These are phyloP conservation scores for Mortierella sp. DNA, from an alignment of 371 early-diverging fungal genomes.

Conservation along the genomic window DNA sequence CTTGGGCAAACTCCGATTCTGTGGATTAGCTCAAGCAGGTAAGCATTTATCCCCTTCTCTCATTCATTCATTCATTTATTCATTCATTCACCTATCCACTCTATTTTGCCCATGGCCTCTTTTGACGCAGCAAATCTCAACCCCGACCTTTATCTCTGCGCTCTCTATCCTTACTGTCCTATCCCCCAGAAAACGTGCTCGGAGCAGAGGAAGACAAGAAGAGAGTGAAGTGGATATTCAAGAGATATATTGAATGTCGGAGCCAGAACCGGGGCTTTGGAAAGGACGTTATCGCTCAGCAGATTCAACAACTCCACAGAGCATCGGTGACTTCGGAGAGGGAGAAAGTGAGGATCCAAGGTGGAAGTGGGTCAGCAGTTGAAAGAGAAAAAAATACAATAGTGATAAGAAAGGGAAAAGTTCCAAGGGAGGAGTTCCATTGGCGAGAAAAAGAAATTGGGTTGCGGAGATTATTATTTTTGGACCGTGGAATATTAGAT, in stretches of 20 bases:
- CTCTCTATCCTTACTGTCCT: not conserved
- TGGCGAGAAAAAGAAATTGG: slow-evolving; percentile 14
- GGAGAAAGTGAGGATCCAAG: not conserved
- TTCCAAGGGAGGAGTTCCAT: not conserved
- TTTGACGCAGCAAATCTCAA: not conserved
- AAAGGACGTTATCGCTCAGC: not conserved
- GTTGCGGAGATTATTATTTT: slow-evolving; percentile 51
- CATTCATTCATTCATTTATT: not conserved
- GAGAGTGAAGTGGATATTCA: not conserved
- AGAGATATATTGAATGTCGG: not conserved
- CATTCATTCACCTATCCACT: not conserved
- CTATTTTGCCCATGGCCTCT: not conserved
- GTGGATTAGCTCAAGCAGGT: slow-evolving; percentile 36
- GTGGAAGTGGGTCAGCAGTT: not conserved
- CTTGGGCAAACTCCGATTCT: slow-evolving; percentile 49
- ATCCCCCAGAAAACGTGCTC: not conserved
- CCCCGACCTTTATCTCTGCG: slow-evolving; percentile 12
- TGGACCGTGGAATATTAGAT: slow-evolving; percentile 16
- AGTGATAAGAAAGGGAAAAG: slow-evolving; percentile 14
- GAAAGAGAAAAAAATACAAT: not conserved
- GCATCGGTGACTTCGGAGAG: slow-evolving; percentile 4
- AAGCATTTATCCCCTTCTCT: slow-evolving; percentile 20
- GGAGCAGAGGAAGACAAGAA: not conserved
- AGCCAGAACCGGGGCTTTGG: slow-evolving; percentile 4
- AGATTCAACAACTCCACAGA: slow-evolving; percentile 1